Evolutionary conservation across 108 stramenopile species (phyloP).

Genomic region (Fragilariopsis cylindrus): DNA sequence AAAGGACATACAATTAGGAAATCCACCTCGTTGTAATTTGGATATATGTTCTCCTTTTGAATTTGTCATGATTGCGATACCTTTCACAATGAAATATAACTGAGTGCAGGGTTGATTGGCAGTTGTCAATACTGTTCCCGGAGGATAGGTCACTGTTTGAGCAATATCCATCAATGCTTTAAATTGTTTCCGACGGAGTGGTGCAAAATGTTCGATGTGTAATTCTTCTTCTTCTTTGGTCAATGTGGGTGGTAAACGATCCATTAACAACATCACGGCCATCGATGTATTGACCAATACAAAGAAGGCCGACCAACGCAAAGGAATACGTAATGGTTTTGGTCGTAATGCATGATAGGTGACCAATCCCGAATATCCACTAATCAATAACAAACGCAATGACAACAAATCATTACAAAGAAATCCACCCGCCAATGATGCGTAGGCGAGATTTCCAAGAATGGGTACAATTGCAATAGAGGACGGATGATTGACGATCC

Average conservation of each 20-base stretch:
- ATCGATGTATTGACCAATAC: constrained; percentile 17
- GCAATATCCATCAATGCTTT: too few species aligned
- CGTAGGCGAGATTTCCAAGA: constrained; percentile 10
- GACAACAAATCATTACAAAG: constrained; percentile 22
- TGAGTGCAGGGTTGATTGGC: too few species aligned
- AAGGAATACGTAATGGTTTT: constrained; percentile 14
- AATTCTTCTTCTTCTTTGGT: constrained; percentile 15
- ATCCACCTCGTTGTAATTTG: too few species aligned
- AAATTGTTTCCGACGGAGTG: too few species aligned
- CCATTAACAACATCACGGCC: constrained; percentile 5
- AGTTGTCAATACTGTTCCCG: too few species aligned
- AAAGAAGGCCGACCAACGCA: constrained; percentile 21
- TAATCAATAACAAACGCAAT: constrained; percentile 14
- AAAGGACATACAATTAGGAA: too few species aligned
- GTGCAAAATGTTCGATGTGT: constrained; percentile 15
- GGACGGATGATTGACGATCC: too few species aligned
- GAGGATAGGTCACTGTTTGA: too few species aligned
- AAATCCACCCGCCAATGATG: constrained; percentile 15
- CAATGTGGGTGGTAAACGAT: constrained; percentile 5
- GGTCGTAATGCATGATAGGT: constrained; percentile 19
- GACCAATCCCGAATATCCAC: constrained; percentile 23
- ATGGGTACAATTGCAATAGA: neutral
- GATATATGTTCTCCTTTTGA: too few species aligned
- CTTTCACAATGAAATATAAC: too few species aligned
- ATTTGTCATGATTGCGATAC: too few species aligned